phyloP scores from a whole-genome alignment of 176 grass and related monocot genomes.

The sorghum (Sorghum bicolor) region DNA sequence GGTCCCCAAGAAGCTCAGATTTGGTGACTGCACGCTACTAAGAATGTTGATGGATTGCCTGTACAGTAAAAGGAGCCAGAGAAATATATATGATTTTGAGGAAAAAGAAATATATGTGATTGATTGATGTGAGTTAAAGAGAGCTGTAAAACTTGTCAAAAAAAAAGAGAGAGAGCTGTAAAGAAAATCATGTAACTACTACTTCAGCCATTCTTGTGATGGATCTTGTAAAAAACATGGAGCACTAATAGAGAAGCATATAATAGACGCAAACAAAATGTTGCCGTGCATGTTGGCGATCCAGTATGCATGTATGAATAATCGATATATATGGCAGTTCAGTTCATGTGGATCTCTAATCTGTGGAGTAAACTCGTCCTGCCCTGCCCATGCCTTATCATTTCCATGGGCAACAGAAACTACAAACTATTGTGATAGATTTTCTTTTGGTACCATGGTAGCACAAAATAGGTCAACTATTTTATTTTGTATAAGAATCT shows the following conservation, averaged over 20 bases:
- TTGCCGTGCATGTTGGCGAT: neutral
- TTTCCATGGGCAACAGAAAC: too few relatives aligned
- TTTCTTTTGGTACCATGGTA: neutral
- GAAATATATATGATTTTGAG: neutral
- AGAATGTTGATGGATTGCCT: conserved; percentile 95
- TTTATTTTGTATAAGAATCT: too few relatives aligned
- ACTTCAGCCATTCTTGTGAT: neutral
- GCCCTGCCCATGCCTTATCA: neutral
- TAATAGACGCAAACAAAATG: neutral
- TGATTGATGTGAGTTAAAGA: neutral
- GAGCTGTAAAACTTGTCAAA: neutral
- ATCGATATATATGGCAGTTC: neutral
- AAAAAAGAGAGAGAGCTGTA: neutral
- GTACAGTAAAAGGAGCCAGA: neutral
- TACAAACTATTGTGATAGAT: neutral
- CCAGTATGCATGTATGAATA: neutral
- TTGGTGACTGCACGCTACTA: conserved; percentile 65
- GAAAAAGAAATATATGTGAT: too few relatives aligned
- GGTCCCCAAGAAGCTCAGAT: conserved; percentile 67
- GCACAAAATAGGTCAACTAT: neutral
- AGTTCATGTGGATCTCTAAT: neutral
- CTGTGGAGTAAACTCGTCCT: neutral
- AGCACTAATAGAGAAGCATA: neutral
- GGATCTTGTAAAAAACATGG: neutral
- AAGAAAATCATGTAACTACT: neutral